Evolutionary conservation across 1,284 basidiomycete species (phyloP), one percentile per base, ranked within the genome.

Genomic region (Ceratobasidium sp.): DNA sequence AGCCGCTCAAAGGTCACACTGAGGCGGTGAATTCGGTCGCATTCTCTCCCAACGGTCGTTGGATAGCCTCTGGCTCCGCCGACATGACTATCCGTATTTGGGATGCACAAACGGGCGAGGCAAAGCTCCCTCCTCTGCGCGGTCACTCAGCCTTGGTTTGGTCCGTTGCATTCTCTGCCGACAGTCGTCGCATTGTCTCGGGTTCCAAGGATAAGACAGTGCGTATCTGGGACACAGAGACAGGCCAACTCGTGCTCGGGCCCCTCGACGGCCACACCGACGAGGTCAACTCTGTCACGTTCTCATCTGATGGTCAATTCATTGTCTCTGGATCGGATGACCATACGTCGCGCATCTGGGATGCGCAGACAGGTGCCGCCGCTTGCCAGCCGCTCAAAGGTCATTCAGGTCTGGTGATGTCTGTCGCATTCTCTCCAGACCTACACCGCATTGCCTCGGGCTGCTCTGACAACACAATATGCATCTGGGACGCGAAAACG

Each of bases 291-390:
- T 70, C 71, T 20, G 46, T 59, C 10, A 57, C 54, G 16, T 71
- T 75, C 38, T 78, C 77, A 10, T 70, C 77, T 6, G 69, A 75
- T 71, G 35, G 59, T n/a, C n/a, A n/a, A n/a, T n/a, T n/a, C n/a
- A n/a, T n/a, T n/a, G n/a, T n/a, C n/a, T n/a, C n/a, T n/a, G n/a
- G n/a, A n/a, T n/a, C n/a, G n/a, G n/a, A n/a, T 7, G 57, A 78
- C 46, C 46, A 18, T 8, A 60, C 35, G 4, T n/a, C 75, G n/a
- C 77, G 54, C n/a, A 18, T 78, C 18, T 78, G 77, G 77, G 48
- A 66, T 33, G n/a, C 38, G 6, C 23, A 4, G 27, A 33, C 66
- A 20, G 59, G 70, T 20, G 10, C 44, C 23, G 5, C 66, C 8
- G 3, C 38, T 18, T 3, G 33, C 62, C 20, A 59, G 18, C 27